These are phyloP conservation scores for Platismatia glauca DNA, from an alignment of 495 filamentous ascomycete genomes.

Conservation along the genomic window DNA sequence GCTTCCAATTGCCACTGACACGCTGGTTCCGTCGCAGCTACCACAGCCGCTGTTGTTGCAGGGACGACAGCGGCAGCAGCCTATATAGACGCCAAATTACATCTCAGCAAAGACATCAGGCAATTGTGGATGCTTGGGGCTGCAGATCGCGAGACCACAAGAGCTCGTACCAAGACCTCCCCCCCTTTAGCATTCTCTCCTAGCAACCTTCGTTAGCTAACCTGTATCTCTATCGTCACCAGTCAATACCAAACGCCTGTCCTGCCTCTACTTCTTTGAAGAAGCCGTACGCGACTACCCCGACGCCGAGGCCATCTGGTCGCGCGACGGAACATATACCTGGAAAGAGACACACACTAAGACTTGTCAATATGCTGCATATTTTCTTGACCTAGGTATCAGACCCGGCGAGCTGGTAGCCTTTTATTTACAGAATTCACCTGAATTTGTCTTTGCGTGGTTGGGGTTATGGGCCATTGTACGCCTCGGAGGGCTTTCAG, in stretches of 20 bases:
- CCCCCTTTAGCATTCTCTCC: constrained; percentile 10
- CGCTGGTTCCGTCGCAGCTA: constrained; percentile 21
- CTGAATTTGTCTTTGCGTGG: constrained; percentile 59
- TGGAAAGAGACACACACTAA: constrained; percentile 49
- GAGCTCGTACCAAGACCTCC: constrained; percentile 24
- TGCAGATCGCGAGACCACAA: constrained; percentile 32
- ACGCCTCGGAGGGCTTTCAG: not conserved
- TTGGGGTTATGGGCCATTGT: constrained; percentile 53
- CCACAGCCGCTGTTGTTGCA: constrained; percentile 41
- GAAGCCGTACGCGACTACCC: constrained; percentile 41
- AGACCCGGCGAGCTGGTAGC: constrained; percentile 57
- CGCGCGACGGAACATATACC: constrained; percentile 52
- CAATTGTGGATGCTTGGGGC: constrained; percentile 28
- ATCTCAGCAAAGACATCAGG: constrained; percentile 51
- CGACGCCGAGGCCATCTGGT: constrained; percentile 54
- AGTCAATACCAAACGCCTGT: constrained; percentile 44
- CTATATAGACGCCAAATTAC: constrained; percentile 65
- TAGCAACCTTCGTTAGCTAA: not conserved
- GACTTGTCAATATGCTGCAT: constrained; percentile 55
- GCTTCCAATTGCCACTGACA: not conserved
- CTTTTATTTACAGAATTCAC: constrained; percentile 60
- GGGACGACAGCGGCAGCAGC: constrained; percentile 39
- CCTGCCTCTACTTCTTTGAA: constrained; percentile 59
- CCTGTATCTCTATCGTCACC: not conserved
- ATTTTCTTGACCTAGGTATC: constrained; percentile 52